Evolutionary conservation across 2,329 filamentous ascomycete genomes (phyloP), one percentile per base, ranked within the genome.

Genomic region (Aspergillus fumigatus): DNA sequence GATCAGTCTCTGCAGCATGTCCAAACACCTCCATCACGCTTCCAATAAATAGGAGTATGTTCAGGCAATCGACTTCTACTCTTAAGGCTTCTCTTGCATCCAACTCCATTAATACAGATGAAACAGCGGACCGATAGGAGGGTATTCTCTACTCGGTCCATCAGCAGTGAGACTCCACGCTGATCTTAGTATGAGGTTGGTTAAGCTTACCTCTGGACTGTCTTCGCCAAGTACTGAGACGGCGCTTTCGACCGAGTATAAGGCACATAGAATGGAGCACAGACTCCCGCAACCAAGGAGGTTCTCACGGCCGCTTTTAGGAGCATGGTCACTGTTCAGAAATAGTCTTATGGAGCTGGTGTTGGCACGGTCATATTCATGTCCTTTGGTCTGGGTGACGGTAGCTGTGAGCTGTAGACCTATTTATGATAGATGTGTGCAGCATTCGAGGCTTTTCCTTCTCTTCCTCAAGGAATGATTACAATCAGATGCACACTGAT

Each of bases 241-340:
- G 32, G 14, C 7, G 52, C 19, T 21, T 27, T 52, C 1, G 58
- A 58, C 8, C 17, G 50, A 1, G 23, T 11, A 41, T 60, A 60
- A 6, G 58, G 58, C 1, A 56, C 17, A 21, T 56, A 56, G 49
- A 59, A 60, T 1, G 58, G 58, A 2, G 48, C 48, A 21, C 53
- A 60, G 17, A 60, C 47, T 3, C 53, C 51, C 2, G 53, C 53
- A 29, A 40, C 27, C 17, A 60, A 25, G 4, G 58, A 60, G 11
- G 29, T 32, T 2, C 52, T 40, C 4, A 54, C 21, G 4, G 40
- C n/a, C 4, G 50, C 1, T 41, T 29, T 54, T 27, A 32, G 35
- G 14, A 53, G 14, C 57, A 59, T 57, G n/a, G 17, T 53, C 19
- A 29, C 27, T 8, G 3, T 23, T 25, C 10, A 27, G 2, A 19